Percentiles rank a stretch among this genome's conserved stretches.
Evolutionary conservation across 805 yeast species (phyloP).

Genomic region (Clavispora asparagi): DNA sequence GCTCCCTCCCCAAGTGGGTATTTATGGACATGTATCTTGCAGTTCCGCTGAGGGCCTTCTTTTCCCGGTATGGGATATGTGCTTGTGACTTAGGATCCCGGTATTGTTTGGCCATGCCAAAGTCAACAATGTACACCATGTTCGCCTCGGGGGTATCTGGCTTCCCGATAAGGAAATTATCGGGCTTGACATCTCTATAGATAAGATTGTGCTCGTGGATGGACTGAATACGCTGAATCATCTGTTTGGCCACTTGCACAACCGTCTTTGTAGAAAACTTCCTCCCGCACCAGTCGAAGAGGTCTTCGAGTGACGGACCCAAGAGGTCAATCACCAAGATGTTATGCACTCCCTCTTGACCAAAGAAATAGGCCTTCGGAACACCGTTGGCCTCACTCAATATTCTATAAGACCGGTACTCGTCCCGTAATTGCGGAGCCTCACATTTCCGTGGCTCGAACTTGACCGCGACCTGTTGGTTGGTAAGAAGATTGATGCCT

Average conservation of each 20-base stretch:
- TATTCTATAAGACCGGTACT: constrained; percentile 90
- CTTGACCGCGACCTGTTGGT: constrained; percentile 91
- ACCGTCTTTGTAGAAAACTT: constrained; percentile 83
- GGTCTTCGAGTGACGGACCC: constrained; percentile 94
- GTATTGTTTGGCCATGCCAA: constrained; percentile 98
- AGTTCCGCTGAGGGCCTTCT: constrained; percentile 92
- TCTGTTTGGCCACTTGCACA: constrained; percentile 90
- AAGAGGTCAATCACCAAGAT: constrained; percentile 88
- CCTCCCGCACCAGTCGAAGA: constrained; percentile 98
- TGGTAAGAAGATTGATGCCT: constrained; percentile 88
- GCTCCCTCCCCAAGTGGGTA: constrained; percentile 96
- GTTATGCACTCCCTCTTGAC: constrained; percentile 97
- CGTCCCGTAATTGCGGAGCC: constrained; percentile 96
- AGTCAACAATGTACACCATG: constrained; percentile 84
- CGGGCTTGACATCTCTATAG: constrained; percentile 96
- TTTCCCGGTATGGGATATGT: constrained; percentile 95
- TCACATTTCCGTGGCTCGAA: constrained; percentile 96
- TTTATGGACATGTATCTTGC: constrained; percentile 98
- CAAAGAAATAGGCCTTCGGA: constrained; percentile 96
- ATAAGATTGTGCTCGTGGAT: constrained; percentile 88
- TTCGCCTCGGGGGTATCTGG: constrained; percentile 82
- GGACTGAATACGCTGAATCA: constrained; percentile 80
- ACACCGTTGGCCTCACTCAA: constrained; percentile 78
- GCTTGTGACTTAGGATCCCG: constrained; percentile 94
- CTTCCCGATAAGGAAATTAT: constrained; percentile 89